Percentiles rank a stretch among this genome's conserved stretches.
Conservation (phyloP, 108 stramenopile species). For the Stephanodiscus minutulus region DNA sequence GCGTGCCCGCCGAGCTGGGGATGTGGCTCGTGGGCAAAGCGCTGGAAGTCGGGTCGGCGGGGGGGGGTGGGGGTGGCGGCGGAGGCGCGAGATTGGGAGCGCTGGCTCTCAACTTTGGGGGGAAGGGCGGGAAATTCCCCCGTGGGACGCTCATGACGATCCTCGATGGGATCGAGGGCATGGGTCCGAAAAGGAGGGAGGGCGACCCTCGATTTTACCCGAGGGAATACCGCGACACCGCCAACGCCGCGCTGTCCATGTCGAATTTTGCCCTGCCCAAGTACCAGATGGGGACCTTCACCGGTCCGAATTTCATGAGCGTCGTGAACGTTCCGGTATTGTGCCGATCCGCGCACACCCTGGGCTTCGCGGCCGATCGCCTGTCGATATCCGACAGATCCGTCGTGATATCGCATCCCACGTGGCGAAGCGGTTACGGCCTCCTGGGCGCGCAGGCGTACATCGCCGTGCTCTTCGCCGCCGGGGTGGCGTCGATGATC, state of each 20-base stretch:
- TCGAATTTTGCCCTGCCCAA: constrained; percentile 10
- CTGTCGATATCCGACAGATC: constrained; percentile 21
- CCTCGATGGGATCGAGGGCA: constrained; percentile 19
- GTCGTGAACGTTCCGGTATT: constrained; percentile 21
- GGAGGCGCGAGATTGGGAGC: not conserved
- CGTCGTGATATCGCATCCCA: constrained; percentile 11
- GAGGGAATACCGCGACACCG: constrained; percentile 1
- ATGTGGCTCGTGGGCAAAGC: constrained; percentile 22
- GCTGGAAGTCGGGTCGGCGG: constrained; percentile 17
- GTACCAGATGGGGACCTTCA: constrained; percentile 19
- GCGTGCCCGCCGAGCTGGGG: constrained; percentile 18
- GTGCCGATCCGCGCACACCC: constrained; percentile 15
- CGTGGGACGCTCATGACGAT: constrained; percentile 22
- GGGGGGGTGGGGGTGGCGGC: not conserved
- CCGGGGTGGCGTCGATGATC: constrained; percentile 16
- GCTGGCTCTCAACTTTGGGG: constrained; percentile 12
- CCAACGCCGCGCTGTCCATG: constrained; percentile 18
- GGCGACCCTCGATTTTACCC: constrained; percentile 15
- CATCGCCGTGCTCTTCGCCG: constrained; percentile 7
- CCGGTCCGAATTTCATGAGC: constrained; percentile 31
- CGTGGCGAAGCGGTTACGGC: constrained; percentile 22
- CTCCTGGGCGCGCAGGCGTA: constrained; percentile 12
- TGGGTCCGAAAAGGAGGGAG: not conserved
- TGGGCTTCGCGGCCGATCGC: constrained; percentile 16
- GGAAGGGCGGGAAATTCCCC: constrained; percentile 25